A percentile compares a stretch with the other conserved stretches of the same genome.
phyloP scores from a whole-genome alignment of 208 protist genomes.

The Phytomonas sp. region DNA sequence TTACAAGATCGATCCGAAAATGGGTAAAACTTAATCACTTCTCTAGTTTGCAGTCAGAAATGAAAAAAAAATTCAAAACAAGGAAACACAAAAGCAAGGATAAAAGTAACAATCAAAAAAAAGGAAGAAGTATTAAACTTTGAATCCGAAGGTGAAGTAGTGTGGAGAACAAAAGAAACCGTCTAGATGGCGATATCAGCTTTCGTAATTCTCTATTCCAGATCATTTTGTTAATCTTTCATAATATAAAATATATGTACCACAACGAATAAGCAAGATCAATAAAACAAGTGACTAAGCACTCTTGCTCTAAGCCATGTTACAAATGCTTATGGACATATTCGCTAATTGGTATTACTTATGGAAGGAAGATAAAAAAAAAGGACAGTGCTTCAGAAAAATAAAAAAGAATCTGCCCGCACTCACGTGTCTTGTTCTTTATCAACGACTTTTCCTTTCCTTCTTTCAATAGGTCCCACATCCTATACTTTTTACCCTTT shows the following conservation, averaged over 20 bases:
- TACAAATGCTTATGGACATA: neutral
- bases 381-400: neutral
- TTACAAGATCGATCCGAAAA: neutral
- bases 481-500: neutral
- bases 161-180: neutral
- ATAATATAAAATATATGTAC: neutral
- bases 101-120: neutral
- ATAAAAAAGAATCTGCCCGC: neutral
- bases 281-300: neutral
- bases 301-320: neutral
- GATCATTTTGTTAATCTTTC: neutral
- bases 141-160: neutral
- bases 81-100: slow-evolving; percentile 1
- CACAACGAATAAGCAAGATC: neutral
- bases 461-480: neutral
- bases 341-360: neutral
- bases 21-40: neutral
- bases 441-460: neutral
- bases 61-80: neutral
- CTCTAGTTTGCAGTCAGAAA: neutral
- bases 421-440: neutral
- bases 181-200: neutral
- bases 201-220: neutral
- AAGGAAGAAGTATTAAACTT: neutral
- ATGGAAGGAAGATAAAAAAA: neutral